A percentile compares a stretch with the other conserved stretches of the same genome.
Evolutionary conservation across 495 filamentous ascomycete genomes (phyloP).

Genomic region (Podospora pseudoanserina): DNA sequence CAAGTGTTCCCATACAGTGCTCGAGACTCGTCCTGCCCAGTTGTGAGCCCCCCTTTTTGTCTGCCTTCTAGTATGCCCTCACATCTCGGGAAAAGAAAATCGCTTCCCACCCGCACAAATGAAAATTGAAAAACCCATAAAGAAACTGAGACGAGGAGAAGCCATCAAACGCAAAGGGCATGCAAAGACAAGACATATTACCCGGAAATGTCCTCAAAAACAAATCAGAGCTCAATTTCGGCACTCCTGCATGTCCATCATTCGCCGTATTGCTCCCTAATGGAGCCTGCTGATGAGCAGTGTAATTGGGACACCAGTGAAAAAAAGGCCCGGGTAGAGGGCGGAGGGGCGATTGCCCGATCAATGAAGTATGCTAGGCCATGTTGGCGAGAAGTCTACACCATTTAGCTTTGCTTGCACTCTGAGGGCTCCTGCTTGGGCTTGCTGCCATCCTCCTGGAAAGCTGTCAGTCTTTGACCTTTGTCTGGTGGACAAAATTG

Average conservation of each 20-base stretch:
- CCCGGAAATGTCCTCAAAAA: conserved; percentile 22
- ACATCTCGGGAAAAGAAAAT: conserved; percentile 5
- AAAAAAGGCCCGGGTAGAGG: conserved; percentile 12
- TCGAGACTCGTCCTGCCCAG: conserved; percentile 19
- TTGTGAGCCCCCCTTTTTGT: conserved; percentile 13
- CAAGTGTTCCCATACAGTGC: background rate
- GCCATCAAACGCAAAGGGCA: conserved; percentile 24
- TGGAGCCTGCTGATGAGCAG: conserved; percentile 8
- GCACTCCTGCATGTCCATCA: conserved; percentile 13
- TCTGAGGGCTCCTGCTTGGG: conserved; percentile 98
- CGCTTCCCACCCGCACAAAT: conserved; percentile 11
- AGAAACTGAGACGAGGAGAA: conserved; percentile 19
- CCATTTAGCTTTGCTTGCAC: conserved; percentile 95
- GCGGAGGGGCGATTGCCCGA: conserved; percentile 15
- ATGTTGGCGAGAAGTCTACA: background rate
- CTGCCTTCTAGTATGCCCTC: background rate
- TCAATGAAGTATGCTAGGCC: conserved; percentile 18
- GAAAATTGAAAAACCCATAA: conserved; percentile 6
- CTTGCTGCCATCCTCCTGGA: conserved; percentile 87
- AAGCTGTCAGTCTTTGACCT: conserved; percentile 11
- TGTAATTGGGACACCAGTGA: conserved; percentile 13
- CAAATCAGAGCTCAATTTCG: conserved; percentile 24
- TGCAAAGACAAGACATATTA: conserved; percentile 21
- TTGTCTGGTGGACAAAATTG: conserved; percentile 5
- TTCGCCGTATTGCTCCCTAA: conserved; percentile 13